Percentiles rank a stretch among this genome's conserved stretches.
These are phyloP conservation scores for Dryas drummondii DNA, from an alignment of 306 rosid genomes.

Conservation along the genomic window DNA sequence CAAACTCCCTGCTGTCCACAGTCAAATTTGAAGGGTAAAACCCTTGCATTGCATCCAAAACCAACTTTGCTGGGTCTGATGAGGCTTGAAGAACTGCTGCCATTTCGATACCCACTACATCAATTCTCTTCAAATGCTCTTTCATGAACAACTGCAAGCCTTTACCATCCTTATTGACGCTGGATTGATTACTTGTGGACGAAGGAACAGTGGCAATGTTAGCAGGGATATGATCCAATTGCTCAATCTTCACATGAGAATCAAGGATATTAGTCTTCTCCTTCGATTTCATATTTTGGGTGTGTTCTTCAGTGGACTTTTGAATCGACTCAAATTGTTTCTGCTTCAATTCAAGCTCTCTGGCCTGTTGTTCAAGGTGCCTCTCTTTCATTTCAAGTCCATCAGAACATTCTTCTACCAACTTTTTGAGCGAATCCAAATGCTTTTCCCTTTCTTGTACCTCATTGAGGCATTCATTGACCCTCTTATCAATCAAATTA, in stretches of 20 bases:
- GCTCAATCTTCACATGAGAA: conserved; percentile 27
- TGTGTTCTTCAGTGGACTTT: conserved; percentile 14
- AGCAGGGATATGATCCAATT: conserved; percentile 4
- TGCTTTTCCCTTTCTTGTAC: conserved; percentile 24
- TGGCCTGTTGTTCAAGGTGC: conserved; percentile 23
- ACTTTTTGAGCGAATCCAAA: conserved; percentile 1
- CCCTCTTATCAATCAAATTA: conserved; percentile 8
- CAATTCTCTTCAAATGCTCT: conserved; percentile 34
- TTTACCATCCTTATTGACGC: conserved; percentile 21
- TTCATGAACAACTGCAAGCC: conserved; percentile 33
- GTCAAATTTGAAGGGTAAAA: conserved; percentile 34
- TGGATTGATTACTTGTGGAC: neutral
- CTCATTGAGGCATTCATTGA: conserved; percentile 26
- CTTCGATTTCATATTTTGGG: neutral
- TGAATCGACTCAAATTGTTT: conserved; percentile 16
- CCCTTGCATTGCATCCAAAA: conserved; percentile 50
- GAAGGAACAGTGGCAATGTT: conserved; percentile 4
- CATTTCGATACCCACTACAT: conserved; percentile 20
- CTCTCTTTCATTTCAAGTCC: conserved; percentile 32
- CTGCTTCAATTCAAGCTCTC: conserved; percentile 28
- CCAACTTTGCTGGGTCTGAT: conserved; percentile 40
- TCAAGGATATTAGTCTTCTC: conserved; percentile 17
- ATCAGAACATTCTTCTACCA: conserved; percentile 15
- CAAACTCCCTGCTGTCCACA: conserved; percentile 18
- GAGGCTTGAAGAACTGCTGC: conserved; percentile 32